Percentiles rank a stretch among this genome's conserved stretches.
Evolutionary conservation across 2,329 filamentous ascomycete genomes (phyloP).

Genomic region (Paramyrothecium sp.): DNA sequence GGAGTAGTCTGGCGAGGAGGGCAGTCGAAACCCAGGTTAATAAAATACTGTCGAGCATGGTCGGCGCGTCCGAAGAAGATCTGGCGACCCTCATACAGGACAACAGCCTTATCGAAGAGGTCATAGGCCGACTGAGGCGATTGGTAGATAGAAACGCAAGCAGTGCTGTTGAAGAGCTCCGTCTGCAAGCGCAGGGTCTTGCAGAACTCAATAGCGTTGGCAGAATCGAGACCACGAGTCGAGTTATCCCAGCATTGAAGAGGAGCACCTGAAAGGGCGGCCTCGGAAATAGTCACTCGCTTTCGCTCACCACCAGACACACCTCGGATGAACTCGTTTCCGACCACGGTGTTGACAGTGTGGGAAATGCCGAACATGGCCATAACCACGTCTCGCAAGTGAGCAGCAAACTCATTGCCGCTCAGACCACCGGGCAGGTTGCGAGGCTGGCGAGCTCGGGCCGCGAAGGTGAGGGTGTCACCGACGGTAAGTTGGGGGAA

Average conservation of each 20-base stretch:
- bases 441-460: conserved; percentile 62
- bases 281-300: conserved; percentile 35
- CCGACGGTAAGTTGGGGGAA: conserved; percentile 73
- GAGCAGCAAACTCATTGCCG: conserved; percentile 50
- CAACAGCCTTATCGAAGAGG: conserved; percentile 65
- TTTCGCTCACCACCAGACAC: conserved; percentile 53
- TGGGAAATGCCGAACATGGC: conserved; percentile 69
- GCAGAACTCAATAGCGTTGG: conserved; percentile 66
- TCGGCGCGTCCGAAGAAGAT: conserved; percentile 42
- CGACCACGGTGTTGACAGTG: conserved; percentile 66
- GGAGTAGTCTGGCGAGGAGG: conserved; percentile 59
- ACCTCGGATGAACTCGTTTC: conserved; percentile 66
- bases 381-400: conserved; percentile 68
- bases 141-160: conserved; percentile 64
- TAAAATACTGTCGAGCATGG: conserved; percentile 22
- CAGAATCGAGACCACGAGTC: conserved; percentile 62
- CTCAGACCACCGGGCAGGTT: conserved; percentile 54
- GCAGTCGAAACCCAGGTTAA: conserved; percentile 54
- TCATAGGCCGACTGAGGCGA: conserved; percentile 41
- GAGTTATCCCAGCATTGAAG: conserved; percentile 72
- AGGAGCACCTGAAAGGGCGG: conserved; percentile 31
- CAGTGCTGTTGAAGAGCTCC: conserved; percentile 55
- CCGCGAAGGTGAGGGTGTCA: conserved; percentile 73
- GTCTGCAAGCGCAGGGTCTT: conserved; percentile 59
- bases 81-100: conserved; percentile 67